Conservation (phyloP, 768 basidiomycete genomes). For the Tricholoma sp. region DNA sequence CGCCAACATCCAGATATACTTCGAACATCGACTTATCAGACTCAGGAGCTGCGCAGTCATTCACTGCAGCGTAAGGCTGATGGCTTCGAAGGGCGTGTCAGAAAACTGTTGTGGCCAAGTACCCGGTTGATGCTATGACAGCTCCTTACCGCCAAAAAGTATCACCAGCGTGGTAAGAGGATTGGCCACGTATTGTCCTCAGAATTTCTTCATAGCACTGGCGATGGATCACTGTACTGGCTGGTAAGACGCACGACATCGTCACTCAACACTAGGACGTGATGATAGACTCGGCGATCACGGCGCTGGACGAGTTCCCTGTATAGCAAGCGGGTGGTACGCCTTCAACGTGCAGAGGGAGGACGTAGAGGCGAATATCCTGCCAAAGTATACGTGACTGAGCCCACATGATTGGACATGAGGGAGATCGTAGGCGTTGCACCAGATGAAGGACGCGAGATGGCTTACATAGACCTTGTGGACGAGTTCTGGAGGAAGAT, state of each 20-base stretch:
- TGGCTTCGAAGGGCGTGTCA: constrained; percentile 6
- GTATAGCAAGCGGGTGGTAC: neutral
- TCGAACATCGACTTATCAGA: constrained; percentile 9
- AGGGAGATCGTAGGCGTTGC: neutral
- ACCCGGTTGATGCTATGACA: constrained; percentile 3
- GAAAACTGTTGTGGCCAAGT: constrained; percentile 10
- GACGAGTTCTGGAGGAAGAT: neutral
- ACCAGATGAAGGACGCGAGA: neutral
- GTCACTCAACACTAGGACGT: neutral
- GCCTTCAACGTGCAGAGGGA: neutral
- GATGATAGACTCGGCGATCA: neutral
- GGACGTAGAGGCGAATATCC: neutral
- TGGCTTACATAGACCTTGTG: neutral
- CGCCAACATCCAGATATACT: constrained; percentile 14
- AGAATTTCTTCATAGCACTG: neutral
- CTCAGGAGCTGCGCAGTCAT: constrained; percentile 14
- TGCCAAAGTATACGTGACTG: neutral
- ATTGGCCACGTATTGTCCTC: no score
- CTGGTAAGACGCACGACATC: neutral
- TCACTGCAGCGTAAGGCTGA: constrained; percentile 11
- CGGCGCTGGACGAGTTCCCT: neutral
- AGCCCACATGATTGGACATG: neutral
- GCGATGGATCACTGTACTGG: neutral
- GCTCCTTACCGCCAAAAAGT: constrained; percentile 4
- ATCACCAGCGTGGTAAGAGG: constrained; percentile 13